Evolutionary conservation across 495 filamentous ascomycete genomes (phyloP).

Genomic region (Polyplosphaeria fusca): DNA sequence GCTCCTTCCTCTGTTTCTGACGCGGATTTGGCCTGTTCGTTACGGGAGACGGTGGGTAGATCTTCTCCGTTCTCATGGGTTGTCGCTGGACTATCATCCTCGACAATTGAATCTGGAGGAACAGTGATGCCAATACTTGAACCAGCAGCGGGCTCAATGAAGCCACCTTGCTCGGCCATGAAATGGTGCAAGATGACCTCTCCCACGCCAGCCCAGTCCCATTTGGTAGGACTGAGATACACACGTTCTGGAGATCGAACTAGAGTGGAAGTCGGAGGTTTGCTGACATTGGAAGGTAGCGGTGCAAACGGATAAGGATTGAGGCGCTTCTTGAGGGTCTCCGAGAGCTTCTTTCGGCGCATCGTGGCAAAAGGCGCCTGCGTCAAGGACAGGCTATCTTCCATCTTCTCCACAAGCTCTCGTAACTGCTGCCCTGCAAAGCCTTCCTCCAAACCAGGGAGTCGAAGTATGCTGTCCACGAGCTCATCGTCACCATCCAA

Average conservation of each 20-base stretch:
- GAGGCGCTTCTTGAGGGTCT: slow-evolving; percentile 60
- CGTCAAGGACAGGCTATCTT: slow-evolving; percentile 67
- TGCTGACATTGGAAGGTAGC: slow-evolving; percentile 32
- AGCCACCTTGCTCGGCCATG: slow-evolving; percentile 45
- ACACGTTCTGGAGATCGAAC: slow-evolving; percentile 29
- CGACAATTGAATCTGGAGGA: slow-evolving; percentile 31
- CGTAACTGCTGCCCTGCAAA: slow-evolving; percentile 78
- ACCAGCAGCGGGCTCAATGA: slow-evolving; percentile 34
- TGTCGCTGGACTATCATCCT: slow-evolving; percentile 29
- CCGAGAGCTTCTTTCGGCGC: slow-evolving; percentile 59
- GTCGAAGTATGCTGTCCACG: slow-evolving; percentile 65
- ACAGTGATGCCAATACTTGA: slow-evolving; percentile 40
- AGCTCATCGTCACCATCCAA: slow-evolving; percentile 78
- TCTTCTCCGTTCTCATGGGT: background rate
- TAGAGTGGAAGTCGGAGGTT: background rate
- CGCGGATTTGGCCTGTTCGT: background rate
- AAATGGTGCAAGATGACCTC: slow-evolving; percentile 56
- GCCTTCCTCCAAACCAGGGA: slow-evolving; percentile 78
- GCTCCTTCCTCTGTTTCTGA: slow-evolving; percentile 1
- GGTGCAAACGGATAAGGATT: slow-evolving; percentile 79
- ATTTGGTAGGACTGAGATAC: slow-evolving; percentile 27
- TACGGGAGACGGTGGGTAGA: background rate
- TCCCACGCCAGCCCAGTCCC: slow-evolving; percentile 54
- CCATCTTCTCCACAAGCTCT: slow-evolving; percentile 56
- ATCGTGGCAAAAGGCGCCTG: slow-evolving; percentile 64